These are phyloP conservation scores for Dispira simplex DNA, from an alignment of 192 early-diverging fungal genomes.

Conservation along the genomic window DNA sequence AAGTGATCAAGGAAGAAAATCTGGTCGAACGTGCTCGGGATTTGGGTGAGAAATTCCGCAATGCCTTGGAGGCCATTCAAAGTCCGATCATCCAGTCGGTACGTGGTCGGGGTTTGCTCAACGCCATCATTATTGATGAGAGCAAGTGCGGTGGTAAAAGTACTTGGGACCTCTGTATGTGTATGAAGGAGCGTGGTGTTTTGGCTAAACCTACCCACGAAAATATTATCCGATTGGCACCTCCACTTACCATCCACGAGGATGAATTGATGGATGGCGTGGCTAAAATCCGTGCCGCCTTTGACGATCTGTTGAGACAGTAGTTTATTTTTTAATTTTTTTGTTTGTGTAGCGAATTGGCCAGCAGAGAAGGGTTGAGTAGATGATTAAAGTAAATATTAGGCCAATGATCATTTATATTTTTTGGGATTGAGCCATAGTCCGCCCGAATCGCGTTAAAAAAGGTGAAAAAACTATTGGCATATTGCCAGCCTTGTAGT, in stretches of 20 bases:
- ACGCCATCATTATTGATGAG: slow-evolving; percentile 92
- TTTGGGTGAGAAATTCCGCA: slow-evolving; percentile 80
- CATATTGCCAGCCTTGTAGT: no score
- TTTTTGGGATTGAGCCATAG: no score
- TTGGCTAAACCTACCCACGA: slow-evolving; percentile 97
- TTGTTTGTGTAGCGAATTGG: no score
- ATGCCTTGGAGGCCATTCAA: slow-evolving; percentile 53
- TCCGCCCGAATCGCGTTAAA: no score
- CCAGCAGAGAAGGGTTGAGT: no score
- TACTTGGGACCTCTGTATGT: slow-evolving; percentile 95
- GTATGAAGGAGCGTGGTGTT: slow-evolving; percentile 82
- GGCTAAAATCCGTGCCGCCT: slow-evolving; percentile 59
- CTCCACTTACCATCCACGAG: slow-evolving; percentile 89
- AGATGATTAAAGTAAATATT: no score
- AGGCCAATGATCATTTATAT: no score
- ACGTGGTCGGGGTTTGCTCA: slow-evolving; percentile 86
- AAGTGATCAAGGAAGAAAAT: slow-evolving; percentile 89
- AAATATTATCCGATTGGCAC: slow-evolving; percentile 95
- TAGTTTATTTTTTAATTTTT: neutral
- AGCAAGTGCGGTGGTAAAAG: slow-evolving; percentile 55
- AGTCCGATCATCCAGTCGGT: slow-evolving; percentile 63
- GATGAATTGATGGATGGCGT: slow-evolving; percentile 69
- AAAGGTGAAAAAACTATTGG: no score
- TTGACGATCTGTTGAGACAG: slow-evolving; percentile 41
- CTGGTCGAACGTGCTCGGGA: slow-evolving; percentile 59